Evolutionary conservation across 2,329 filamentous ascomycete genomes (phyloP), one percentile per base, ranked within the genome.

Genomic region (Exophiala calicioides): DNA sequence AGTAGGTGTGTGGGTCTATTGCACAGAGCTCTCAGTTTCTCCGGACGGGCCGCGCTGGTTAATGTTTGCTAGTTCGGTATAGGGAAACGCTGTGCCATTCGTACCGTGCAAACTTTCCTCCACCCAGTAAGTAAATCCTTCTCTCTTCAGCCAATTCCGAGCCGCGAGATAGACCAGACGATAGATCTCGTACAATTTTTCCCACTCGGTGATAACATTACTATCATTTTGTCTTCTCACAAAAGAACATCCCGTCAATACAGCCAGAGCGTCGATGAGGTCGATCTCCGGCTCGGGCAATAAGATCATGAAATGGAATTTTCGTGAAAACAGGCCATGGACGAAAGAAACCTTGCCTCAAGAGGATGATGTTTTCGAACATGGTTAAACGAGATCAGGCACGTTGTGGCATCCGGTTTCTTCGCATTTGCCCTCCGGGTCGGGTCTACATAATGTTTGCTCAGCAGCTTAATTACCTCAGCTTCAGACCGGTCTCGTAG

Each of bases 351-450:
- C n/a, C 68, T 59, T 2, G 58, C 58, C 5, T 67, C 68, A n/a
- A 66, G 37, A 15, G 44, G 31, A 50, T 70, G 48, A 9, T 55
- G 24, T 13, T 44, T 33, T 30, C 53, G 58, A 16, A 70, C 67
- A 29, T 66, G 59, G 10, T 63, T 44, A 34, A 70, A 69, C 5
- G 65, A 68, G 19, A 70, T 62, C 4, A 64, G 56, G 66, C 63
- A 71, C 19, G 65, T 70, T 8, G 57, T 65, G 4, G 62, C 60
- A 19, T 70, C 58, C 7, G 67, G 56, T 41, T 65, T 68, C 29
- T 61, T 52, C 10, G 59, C 53, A 5, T 60, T 55, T 4, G 31
- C 33, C 45, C 68, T 64, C 24, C 63, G 57, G 10, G 49, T 49
- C 20, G 50, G 19, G 49, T 69, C 66, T 26, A 61, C 52, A 36